These are phyloP conservation scores for Tylopilus balloui DNA, from an alignment of 768 basidiomycete species.

Conservation along the genomic window DNA sequence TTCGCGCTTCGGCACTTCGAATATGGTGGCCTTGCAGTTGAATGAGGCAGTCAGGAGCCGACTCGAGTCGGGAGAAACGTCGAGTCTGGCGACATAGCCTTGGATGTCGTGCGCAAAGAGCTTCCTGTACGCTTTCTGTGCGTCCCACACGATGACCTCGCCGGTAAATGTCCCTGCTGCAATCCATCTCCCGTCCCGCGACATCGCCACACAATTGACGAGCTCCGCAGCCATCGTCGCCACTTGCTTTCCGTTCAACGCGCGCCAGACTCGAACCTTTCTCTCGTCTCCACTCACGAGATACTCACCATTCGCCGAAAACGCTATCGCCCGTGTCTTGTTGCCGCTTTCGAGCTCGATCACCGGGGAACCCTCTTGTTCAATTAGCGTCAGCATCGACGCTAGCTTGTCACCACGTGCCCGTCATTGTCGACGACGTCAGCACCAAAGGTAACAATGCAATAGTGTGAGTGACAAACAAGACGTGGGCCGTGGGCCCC, in stretches of 20 bases:
- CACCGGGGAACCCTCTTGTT: background rate
- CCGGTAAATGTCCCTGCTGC: background rate
- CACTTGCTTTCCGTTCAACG: background rate
- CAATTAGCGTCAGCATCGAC: background rate
- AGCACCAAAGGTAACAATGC: background rate
- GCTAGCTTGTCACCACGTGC: background rate
- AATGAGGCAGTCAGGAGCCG: background rate
- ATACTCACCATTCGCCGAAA: background rate
- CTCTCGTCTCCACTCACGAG: background rate
- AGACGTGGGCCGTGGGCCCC: no score
- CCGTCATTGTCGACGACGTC: background rate
- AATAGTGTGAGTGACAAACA: background rate
- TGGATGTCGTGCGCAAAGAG: background rate
- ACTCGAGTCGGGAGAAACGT: slow-evolving; percentile 1
- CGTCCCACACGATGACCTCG: background rate
- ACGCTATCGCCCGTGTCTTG: background rate
- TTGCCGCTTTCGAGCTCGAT: background rate
- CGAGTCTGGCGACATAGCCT: background rate
- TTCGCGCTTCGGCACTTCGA: background rate
- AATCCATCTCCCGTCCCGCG: background rate
- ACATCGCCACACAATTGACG: background rate
- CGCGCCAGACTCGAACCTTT: background rate
- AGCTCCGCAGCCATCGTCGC: background rate
- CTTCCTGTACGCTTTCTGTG: background rate
- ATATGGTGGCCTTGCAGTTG: background rate